phyloP scores from a whole-genome alignment of 805 yeast species.

The Komagataella kurtzmanii region DNA sequence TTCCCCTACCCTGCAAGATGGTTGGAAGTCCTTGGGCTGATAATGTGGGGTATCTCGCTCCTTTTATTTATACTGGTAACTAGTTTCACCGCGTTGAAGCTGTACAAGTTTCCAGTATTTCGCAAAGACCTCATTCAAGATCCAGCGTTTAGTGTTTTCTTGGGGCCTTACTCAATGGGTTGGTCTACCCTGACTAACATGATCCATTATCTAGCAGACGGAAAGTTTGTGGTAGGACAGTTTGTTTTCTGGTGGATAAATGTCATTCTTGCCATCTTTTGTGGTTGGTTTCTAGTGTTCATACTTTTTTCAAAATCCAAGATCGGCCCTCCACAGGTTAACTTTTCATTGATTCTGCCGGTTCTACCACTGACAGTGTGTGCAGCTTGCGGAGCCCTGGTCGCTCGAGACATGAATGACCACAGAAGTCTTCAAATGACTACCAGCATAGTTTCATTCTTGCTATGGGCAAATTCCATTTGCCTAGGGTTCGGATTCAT shows the following conservation, averaged over 20 bases:
- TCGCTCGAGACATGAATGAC: constrained; percentile 29
- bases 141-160: constrained; percentile 39
- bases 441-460: constrained; percentile 36
- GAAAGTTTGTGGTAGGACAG: constrained; percentile 22
- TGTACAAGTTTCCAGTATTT: constrained; percentile 16
- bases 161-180: constrained; percentile 82
- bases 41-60: constrained; percentile 40
- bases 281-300: constrained; percentile 51
- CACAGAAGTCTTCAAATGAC: constrained; percentile 27
- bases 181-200: constrained; percentile 49
- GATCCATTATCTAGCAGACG: constrained; percentile 30
- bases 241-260: constrained; percentile 63
- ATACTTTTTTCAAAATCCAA: constrained; percentile 24
- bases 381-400: constrained; percentile 53
- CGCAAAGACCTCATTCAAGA: constrained; percentile 19
- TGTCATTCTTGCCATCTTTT: constrained; percentile 34
- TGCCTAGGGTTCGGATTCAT: constrained; percentile 42
- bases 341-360: constrained; percentile 53
- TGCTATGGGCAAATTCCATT: constrained; percentile 63
- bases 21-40: constrained; percentile 11
- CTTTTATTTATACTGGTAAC: constrained; percentile 30
- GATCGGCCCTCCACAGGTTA: constrained; percentile 25
- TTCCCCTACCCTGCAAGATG: constrained; percentile 33
- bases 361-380: constrained; percentile 73
- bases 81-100: constrained; percentile 23